Base-by-base conservation (phyloP, 257 asterid genomes). In the Nemophila menziesii region DNA sequence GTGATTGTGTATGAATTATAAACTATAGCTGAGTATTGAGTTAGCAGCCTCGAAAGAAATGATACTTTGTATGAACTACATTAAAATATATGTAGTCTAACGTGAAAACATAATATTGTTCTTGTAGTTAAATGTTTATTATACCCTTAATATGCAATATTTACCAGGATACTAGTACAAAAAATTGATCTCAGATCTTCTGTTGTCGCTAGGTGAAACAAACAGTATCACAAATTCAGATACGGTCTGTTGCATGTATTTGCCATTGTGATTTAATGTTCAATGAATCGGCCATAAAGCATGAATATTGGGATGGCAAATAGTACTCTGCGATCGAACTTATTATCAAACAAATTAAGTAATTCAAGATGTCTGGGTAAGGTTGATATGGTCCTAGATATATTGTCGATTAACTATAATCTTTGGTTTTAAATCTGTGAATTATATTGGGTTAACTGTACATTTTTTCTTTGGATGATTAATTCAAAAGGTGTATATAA, bases 11-110 rank as follows among this genome's bases (percentile, higher is more conserved):
- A 14, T 24, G 43, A 36, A 5, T 26, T 26, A 15, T 15, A 26
- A 15, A 48, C 21, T 36, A 41, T 21, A 16, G 43, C 43, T n/a
- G n/a, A 22, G 36, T 19, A 44, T 46, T 26, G 8, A 17, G 5
- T 20, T 20, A 49, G 56, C 43, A 39, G 20, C 45, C 63, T 19
- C 37, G 42, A 47, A 19, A 18, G 43, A 27, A 24, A 43, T 41
- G 49, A 40, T 26, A 17, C 49, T 34, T 39, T 14, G 20, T n/a
- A 17, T 6, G 22, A 16, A 24, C 22, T 10, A 15, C 38, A 11
- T 22, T 22, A 24, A 39, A 10, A 15, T n/a, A 5, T 22, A 39
- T 4, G 2, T 23, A 23, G 49, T 42, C 44, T 5, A 23, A 15
- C 19, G 14, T 5, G 17, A 19, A 20, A 20, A 20, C n/a, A n/a